Percentiles rank a stretch among this genome's conserved stretches.
These are phyloP conservation scores for Aspergillus sojae DNA, from an alignment of 2,329 filamentous ascomycete species.

Conservation along the genomic window DNA sequence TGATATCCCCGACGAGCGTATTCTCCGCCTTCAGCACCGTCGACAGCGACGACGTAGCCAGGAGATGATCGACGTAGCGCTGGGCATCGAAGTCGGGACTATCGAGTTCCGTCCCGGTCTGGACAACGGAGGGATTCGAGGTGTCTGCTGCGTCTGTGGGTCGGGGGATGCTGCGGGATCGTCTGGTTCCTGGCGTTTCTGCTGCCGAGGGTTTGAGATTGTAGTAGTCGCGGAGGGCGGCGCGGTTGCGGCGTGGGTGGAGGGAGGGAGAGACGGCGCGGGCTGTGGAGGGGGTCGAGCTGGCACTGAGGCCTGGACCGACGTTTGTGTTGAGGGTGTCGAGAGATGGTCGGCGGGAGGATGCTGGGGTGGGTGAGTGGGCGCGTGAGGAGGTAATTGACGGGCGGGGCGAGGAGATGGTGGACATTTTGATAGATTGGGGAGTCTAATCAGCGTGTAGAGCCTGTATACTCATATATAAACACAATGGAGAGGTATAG, in stretches of 20 bases:
- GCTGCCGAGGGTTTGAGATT: slow-evolving; percentile 65
- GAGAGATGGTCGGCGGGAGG: slow-evolving; percentile 74
- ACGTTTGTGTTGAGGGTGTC: slow-evolving; percentile 65
- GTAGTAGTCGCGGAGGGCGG: slow-evolving; percentile 92
- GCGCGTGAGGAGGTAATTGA: slow-evolving; percentile 61
- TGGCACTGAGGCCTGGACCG: slow-evolving; percentile 47
- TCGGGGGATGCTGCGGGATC: slow-evolving; percentile 42
- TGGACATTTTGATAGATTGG: slow-evolving; percentile 52
- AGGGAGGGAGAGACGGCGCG: slow-evolving; percentile 41
- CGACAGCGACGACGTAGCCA: slow-evolving; percentile 44
- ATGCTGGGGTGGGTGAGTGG: slow-evolving; percentile 64
- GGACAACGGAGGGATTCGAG: slow-evolving; percentile 31
- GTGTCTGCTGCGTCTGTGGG: slow-evolving; percentile 48
- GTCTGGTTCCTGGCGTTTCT: slow-evolving; percentile 35
- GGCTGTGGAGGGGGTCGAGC: slow-evolving; percentile 43
- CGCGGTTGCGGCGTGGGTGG: slow-evolving; percentile 68
- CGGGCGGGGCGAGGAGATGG: slow-evolving; percentile 61
- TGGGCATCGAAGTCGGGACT: slow-evolving; percentile 70
- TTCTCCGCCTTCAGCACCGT: slow-evolving; percentile 50
- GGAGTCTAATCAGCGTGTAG: neutral
- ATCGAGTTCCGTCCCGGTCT: slow-evolving; percentile 67
- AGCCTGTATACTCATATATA: neutral
- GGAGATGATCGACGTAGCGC: slow-evolving; percentile 51
- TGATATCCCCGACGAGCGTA: slow-evolving; percentile 67
- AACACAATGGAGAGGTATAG: neutral